phyloP scores from a whole-genome alignment of 805 yeast genomes.

The Cyberlindnera amylophila region DNA sequence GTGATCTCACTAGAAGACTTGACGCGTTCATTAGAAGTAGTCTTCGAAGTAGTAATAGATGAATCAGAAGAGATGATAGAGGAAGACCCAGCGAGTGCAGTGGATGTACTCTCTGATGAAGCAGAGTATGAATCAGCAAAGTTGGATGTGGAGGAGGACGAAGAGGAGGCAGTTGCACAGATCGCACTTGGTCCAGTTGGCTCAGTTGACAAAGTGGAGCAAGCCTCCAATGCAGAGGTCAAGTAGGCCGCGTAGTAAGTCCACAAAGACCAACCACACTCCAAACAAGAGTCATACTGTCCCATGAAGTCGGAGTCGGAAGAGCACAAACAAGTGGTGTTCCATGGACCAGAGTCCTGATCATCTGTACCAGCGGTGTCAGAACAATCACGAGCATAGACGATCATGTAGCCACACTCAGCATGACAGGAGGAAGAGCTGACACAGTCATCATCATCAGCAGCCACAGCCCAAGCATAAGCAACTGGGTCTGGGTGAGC shows the following conservation, averaged over 20 bases:
- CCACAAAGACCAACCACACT: slow-evolving; percentile 36
- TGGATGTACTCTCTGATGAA: too few relatives aligned
- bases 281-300: slow-evolving; percentile 26
- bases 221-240: slow-evolving; percentile 6
- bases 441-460: slow-evolving; percentile 4
- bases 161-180: slow-evolving; percentile 2
- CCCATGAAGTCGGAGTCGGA: slow-evolving; percentile 21
- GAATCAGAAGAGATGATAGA: slow-evolving; percentile 5
- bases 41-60: too few relatives aligned
- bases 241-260: slow-evolving; percentile 25
- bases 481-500: slow-evolving; percentile 5
- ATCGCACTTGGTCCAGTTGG: slow-evolving; percentile 11
- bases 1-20: too few relatives aligned
- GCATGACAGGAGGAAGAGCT: slow-evolving; percentile 16
- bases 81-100: slow-evolving; percentile 4
- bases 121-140: too few relatives aligned
- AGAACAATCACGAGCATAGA: slow-evolving; percentile 1
- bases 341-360: slow-evolving; percentile 4
- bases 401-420: slow-evolving; percentile 3
- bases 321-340: slow-evolving; percentile 13
- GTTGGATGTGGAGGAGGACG: too few relatives aligned
- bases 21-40: too few relatives aligned
- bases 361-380: neutral
- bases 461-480: slow-evolving; percentile 2
- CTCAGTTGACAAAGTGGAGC: slow-evolving; percentile 5